phyloP scores from a whole-genome alignment of 805 yeast species.

The Zygoascus flipseniorum region DNA sequence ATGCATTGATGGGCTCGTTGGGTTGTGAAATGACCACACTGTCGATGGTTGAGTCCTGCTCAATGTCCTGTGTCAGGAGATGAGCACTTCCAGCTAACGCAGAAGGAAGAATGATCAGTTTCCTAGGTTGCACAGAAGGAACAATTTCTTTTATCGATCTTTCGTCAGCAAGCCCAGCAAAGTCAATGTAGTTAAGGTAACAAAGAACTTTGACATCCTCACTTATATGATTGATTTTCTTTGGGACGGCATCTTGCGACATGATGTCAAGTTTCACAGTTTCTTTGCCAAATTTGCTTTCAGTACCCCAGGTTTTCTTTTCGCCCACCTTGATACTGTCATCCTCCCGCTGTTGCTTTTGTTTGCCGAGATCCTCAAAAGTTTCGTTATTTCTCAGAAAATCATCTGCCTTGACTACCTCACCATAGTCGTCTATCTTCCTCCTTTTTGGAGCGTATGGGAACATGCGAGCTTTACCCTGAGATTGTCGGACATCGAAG shows the following conservation, averaged over 20 bases:
- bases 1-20: constrained; percentile 25
- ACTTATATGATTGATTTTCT: constrained; percentile 31
- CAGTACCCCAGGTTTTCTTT: constrained; percentile 30
- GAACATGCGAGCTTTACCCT: constrained; percentile 50
- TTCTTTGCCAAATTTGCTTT: constrained; percentile 25
- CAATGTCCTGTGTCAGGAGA: constrained; percentile 8
- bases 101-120: constrained; percentile 51
- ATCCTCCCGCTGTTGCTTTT: constrained; percentile 16
- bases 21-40: constrained; percentile 15
- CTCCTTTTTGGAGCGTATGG: constrained; percentile 56
- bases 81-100: constrained; percentile 5
- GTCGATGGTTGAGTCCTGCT: constrained; percentile 11
- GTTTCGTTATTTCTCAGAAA: constrained; percentile 34
- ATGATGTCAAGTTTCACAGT: constrained; percentile 42
- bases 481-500: constrained; percentile 43
- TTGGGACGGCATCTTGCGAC: constrained; percentile 35
- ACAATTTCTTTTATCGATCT: constrained; percentile 73
- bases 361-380: not conserved
- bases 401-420: constrained; percentile 55
- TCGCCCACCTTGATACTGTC: constrained; percentile 27
- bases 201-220: constrained; percentile 49
- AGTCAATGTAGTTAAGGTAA: constrained; percentile 66
- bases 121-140: constrained; percentile 70
- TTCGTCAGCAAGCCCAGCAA: constrained; percentile 76
- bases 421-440: constrained; percentile 84